phyloP scores from a whole-genome alignment of 176 grass and related monocot species.

The Oryza australiensis region DNA sequence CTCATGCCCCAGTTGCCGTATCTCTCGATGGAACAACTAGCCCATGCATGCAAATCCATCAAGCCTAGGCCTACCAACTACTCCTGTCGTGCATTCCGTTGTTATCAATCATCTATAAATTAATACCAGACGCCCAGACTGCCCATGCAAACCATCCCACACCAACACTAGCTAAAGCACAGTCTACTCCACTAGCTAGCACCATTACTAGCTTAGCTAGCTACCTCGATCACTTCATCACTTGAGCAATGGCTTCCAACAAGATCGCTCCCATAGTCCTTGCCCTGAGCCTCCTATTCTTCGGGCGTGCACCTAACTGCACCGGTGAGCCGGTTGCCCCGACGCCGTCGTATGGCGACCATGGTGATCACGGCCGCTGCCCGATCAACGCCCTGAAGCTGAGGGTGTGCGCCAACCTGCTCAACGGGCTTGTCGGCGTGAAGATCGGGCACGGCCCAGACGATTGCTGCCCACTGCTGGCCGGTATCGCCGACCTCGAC shows the following conservation, averaged over 20 bases:
- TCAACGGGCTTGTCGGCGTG: neutral
- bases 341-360: neutral
- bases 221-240: neutral
- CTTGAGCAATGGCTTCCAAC: neutral
- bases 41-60: no score
- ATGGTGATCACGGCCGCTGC: neutral
- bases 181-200: no score
- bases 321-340: no score
- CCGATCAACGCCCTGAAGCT: slow-evolving; percentile 19
- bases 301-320: neutral
- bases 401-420: slow-evolving; percentile 30
- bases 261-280: neutral
- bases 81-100: no score
- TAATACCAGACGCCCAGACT: no score
- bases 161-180: neutral
- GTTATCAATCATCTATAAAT: no score
- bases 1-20: no score
- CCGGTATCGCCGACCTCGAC: slow-evolving; percentile 32
- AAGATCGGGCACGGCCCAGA: slow-evolving; percentile 14
- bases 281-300: neutral
- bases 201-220: neutral
- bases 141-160: neutral
- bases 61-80: no score
- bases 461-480: slow-evolving; percentile 30
- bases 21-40: no score